Base-by-base conservation (phyloP, 164 flowering plant genomes). In the Malania oleifera region DNA sequence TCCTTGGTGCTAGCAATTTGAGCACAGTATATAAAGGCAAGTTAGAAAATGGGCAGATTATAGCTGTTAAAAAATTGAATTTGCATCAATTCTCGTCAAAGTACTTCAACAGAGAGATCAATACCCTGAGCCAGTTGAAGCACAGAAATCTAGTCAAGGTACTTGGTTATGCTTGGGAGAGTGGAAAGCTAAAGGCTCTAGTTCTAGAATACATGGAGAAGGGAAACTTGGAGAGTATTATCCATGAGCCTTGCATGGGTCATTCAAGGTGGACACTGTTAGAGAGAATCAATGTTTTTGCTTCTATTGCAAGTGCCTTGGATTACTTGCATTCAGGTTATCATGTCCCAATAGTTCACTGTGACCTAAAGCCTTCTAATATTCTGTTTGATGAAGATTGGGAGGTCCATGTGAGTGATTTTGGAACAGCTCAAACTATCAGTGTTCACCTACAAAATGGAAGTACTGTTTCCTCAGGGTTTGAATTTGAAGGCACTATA, bases 291-390 rank as follows among this genome's bases (percentile, higher is more conserved):
- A 68, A 83, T 15, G 64, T 73, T 17, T 74, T 69, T 27, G 57
- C 78, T 62, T 76, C 87, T 7, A 59, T 87, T 34, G 95, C 96
- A 4, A 72, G 65, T 53, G 96, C 76, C 23, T 40, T 91, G 71
- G 80, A 70, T 43, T 87, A 91, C 67, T 61, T 91, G 79, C 97
- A 87, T 54, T 71, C 77, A 1, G 87, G 76, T 8, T 86, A 84
- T 62, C 88, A 66, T 52, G 70, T 75, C 44, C 84, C 93, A 8
- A 82, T 88, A 25, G 72, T 83, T 50, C 97, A 91, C 68, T 84
- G 96, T 54, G 97, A 91, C 60, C 40, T 91, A 71, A 87, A 87
- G 74, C 97, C 95, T 38, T 83, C 92, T 3, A 90, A 90, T 66
- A 70, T 90, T 60, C 81, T 87, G 34, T 60, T 86, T 66, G 93